Conservation (phyloP, 371 early-diverging fungal genomes). For the Actinomortierella ambigua region DNA sequence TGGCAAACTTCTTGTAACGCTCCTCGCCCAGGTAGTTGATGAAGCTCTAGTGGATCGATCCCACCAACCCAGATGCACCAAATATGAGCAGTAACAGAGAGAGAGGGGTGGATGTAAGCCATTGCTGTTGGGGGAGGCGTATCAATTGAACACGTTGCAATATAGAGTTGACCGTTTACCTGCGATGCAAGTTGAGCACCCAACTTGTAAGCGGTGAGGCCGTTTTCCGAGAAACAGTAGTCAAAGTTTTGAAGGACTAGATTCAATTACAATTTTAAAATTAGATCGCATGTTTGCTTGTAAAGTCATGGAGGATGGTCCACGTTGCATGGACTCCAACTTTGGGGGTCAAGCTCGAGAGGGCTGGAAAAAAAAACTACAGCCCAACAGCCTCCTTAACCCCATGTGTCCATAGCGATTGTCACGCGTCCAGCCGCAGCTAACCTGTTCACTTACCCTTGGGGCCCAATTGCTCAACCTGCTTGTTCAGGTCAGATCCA, state of each 20-base stretch:
- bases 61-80: too few relatives aligned
- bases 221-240: slow-evolving; percentile 99
- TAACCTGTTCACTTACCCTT: too few relatives aligned
- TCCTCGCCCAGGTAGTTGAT: slow-evolving; percentile 96
- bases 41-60: slow-evolving; percentile 95
- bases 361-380: neutral
- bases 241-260: slow-evolving; percentile 88
- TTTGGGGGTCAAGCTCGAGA: neutral
- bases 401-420: too few relatives aligned
- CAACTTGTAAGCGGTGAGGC: slow-evolving; percentile 93
- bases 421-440: too few relatives aligned
- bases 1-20: slow-evolving; percentile 92
- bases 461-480: slow-evolving; percentile 96
- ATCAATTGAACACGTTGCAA: neutral
- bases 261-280: neutral
- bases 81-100: slow-evolving; percentile 8
- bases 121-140: neutral
- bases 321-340: too few relatives aligned
- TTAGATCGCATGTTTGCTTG: too few relatives aligned
- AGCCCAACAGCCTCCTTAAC: too few relatives aligned
- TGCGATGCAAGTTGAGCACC: slow-evolving; percentile 80
- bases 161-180: slow-evolving; percentile 46
- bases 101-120: neutral
- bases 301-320: too few relatives aligned
- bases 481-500: slow-evolving; percentile 97